Conservation (phyloP, 345 rosid species). For the Corchorus capsularis region DNA sequence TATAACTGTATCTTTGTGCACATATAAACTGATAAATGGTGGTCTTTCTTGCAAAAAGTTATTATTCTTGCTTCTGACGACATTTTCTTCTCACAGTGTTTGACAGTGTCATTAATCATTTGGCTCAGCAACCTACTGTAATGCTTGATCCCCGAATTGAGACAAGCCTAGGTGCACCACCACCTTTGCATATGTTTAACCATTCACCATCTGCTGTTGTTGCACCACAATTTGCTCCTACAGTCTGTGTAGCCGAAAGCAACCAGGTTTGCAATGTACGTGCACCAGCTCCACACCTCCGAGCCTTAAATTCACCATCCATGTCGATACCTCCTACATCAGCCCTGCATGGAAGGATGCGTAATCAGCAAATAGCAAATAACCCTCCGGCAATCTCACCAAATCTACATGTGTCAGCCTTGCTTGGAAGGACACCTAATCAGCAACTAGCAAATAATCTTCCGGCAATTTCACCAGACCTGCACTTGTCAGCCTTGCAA, state of each 20-base stretch:
- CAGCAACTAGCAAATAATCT: neutral
- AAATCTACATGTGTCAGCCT: neutral
- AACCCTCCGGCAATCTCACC: neutral
- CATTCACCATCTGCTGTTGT: neutral
- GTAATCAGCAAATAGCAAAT: neutral
- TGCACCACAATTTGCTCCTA: slow-evolving; percentile 9
- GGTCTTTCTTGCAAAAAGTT: neutral
- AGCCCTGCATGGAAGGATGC: neutral
- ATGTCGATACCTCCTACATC: neutral
- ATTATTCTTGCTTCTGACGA: neutral
- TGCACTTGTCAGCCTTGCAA: neutral
- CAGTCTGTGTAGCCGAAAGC: neutral
- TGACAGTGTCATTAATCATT: neutral
- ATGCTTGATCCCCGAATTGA: neutral
- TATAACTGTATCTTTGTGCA: neutral
- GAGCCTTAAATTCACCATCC: neutral
- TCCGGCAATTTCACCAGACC: neutral
- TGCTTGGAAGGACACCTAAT: neutral
- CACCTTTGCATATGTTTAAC: neutral
- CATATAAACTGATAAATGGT: neutral
- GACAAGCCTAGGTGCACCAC: slow-evolving; percentile 10
- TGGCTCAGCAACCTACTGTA: slow-evolving; percentile 15
- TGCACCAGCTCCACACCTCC: slow-evolving; percentile 20
- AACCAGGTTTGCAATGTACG: neutral
- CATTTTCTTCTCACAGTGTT: slow-evolving; percentile 14